Base-by-base conservation (phyloP, 2,329 filamentous ascomycete genomes). In the Cladosporium velox region DNA sequence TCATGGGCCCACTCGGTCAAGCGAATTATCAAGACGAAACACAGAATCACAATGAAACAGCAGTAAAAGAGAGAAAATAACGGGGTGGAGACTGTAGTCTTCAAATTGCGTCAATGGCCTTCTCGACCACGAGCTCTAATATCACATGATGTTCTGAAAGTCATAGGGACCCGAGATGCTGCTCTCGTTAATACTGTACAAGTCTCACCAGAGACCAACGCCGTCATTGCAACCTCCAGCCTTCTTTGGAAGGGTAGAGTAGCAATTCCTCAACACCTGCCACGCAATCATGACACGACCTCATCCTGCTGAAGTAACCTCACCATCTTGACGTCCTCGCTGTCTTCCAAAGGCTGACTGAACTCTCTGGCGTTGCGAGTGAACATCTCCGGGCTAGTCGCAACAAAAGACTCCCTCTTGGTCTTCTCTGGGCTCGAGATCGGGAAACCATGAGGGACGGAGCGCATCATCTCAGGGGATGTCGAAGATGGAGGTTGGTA, bases 401-500 rank as follows among this genome's bases (percentile, higher is more conserved):
- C 55, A 21, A 60, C 64, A 64, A 71, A 41, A 38, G 68, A 69
- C 32, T 70, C 66, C 12, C 72, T 64, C 64, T 72, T 73, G 26
- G 70, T 67, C 69, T 73, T 74, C 18, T 55, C 57, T 1, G 66
- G 44, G 10, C 47, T 68, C 26, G 59, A 35, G 18, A 49, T 51
- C 7, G 55, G 60, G 38, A 65, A 54, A 18, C 49, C 32, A 35
- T 57, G 59, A 34, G 72, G 71, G 41, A 71, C 67, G 11, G 70
- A 68, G 38, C 71, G 72, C 24, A 64, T 59, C 64, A 71, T 64
- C 58, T 76, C 74, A 1, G 74, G 74, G 30, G 73, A 75, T 34
- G 72, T 59, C 14, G 72, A 70, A 18, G 69, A 69, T 14, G 74
- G 74, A 10, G 74, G 74, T 38, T 70, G 67, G 49, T 72, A 76